Conservation (phyloP, 108 stramenopile genomes). For the Skeletonema costatum region DNA sequence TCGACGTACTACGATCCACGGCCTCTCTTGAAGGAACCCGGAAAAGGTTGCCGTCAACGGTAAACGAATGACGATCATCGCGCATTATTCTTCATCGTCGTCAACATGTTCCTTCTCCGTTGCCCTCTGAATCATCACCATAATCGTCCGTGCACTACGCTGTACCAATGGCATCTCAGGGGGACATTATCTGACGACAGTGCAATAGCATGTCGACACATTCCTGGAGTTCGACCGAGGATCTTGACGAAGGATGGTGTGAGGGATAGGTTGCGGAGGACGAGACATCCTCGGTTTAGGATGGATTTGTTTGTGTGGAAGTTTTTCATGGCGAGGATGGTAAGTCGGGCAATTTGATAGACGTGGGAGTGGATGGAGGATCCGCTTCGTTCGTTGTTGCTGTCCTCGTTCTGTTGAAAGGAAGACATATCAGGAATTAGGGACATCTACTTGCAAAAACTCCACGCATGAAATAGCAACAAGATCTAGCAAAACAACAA, state of each 20-base stretch:
- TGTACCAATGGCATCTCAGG: conserved; percentile 28
- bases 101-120: conserved; percentile 1
- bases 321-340: conserved; percentile 43
- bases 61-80: conserved; percentile 4
- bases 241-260: conserved; percentile 29
- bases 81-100: not conserved
- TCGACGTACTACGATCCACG: not conserved
- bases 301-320: conserved; percentile 43
- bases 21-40: not conserved
- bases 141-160: conserved; percentile 23
- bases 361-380: conserved; percentile 33
- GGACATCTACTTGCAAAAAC: not conserved
- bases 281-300: conserved; percentile 34
- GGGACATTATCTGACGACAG: conserved; percentile 23
- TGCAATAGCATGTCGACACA: conserved; percentile 36
- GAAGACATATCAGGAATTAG: not conserved
- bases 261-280: conserved; percentile 36
- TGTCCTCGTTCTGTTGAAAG: not conserved
- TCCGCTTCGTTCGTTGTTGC: conserved; percentile 15
- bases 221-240: conserved; percentile 22
- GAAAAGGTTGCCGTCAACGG: conserved; percentile 1
- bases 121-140: conserved; percentile 31
- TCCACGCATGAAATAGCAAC: not conserved
- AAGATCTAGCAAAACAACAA: not conserved
- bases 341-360: conserved; percentile 37